Evolutionary conservation across 441 rosid species (phyloP), one percentile per base, ranked within the genome.

Genomic region (California macrophylla): DNA sequence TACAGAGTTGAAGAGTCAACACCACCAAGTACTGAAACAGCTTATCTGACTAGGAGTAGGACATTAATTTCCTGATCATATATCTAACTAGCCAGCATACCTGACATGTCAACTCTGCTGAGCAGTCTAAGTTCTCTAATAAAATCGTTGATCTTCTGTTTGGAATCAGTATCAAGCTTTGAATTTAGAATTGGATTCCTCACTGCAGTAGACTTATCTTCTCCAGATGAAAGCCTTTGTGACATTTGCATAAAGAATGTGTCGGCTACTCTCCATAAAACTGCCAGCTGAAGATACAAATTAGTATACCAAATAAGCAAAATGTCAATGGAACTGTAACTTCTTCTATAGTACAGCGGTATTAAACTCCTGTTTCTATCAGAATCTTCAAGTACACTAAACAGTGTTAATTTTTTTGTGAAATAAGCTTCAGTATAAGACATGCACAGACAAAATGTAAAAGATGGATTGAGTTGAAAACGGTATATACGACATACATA

Each of bases 41-140:
- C 1, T 21, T n/a, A 25, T 12, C 30, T 58, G 61, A 0, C 20
- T 18, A 18, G 24, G n/a, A 40, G 58, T 8, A 47, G 26, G 40
- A 26, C 9, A 63, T 26, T 13, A n/a, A 40, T 61, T 52, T 18
- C 18, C 45, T 16, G 29, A 58, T 25, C 52, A 66, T 60, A 34
- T 26, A 52, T 34, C 61, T 28, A 50, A 64, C 13, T 1, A 76
- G 45, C 30, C 25, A 78, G 72, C 78, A 69, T 80, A 91, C 97
- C 98, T 84, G 98, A 85, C 94, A 93, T 87, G 89, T 93, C 98
- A 79, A 91, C 93, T 63, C 79, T 76, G 77, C 87, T 77, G 72
- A 88, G 91, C 1, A 87, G 56, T 80, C 92, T 82, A 9, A 93
- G 91, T 79, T 89, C 90, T 77, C 85, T 88, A 29, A 97, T 86